phyloP scores from a whole-genome alignment of 768 basidiomycete genomes.

The Rhodotorula toruloides region DNA sequence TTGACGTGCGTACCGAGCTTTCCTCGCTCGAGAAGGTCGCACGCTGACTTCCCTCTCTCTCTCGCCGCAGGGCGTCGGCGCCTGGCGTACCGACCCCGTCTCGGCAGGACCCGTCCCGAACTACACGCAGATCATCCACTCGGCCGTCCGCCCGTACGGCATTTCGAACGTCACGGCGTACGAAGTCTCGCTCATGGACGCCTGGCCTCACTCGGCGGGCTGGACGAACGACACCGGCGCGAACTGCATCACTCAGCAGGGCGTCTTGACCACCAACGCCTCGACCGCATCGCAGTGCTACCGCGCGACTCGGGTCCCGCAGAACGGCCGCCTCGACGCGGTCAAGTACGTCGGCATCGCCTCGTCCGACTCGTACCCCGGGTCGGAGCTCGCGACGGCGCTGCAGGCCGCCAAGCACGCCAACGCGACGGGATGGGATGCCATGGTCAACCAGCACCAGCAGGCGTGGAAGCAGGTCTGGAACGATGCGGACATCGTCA shows the following conservation, averaged over 20 bases:
- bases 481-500: conserved; percentile 25
- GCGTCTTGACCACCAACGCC: conserved; percentile 3
- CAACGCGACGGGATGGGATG: conserved; percentile 10
- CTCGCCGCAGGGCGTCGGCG: conserved; percentile 21
- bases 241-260: not conserved
- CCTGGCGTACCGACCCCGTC: conserved; percentile 29
- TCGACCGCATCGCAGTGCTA: conserved; percentile 33
- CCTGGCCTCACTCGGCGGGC: not conserved
- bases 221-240: conserved; percentile 7
- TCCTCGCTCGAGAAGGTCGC: not conserved
- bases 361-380: conserved; percentile 29
- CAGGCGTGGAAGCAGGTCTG: conserved; percentile 23
- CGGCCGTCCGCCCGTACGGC: conserved; percentile 29
- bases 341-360: conserved; percentile 39
- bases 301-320: conserved; percentile 1
- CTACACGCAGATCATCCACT: conserved; percentile 16
- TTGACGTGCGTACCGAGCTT: conserved; percentile 20
- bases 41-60: not conserved
- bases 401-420: not conserved
- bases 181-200: conserved; percentile 14
- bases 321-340: conserved; percentile 9
- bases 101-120: conserved; percentile 6
- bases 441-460: conserved; percentile 1
- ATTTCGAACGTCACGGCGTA: conserved; percentile 36
- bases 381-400: conserved; percentile 13